phyloP scores from a whole-genome alignment of 2,329 filamentous ascomycete species.

The Aschersonia sp. region DNA sequence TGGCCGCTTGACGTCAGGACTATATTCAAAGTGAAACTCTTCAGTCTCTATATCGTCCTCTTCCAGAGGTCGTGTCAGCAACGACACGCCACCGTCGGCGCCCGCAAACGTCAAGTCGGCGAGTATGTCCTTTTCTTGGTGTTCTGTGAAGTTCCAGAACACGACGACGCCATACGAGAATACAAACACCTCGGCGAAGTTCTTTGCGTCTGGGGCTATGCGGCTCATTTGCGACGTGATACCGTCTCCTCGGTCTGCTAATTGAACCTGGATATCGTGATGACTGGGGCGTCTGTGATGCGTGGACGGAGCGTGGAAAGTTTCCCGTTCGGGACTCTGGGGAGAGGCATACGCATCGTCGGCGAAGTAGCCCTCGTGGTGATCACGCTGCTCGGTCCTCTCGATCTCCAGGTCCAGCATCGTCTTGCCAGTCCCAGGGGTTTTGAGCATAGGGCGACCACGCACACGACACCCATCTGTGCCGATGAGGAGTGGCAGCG shows the following conservation, averaged over 20 bases:
- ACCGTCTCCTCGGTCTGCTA: slow-evolving; percentile 22
- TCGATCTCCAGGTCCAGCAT: slow-evolving; percentile 93
- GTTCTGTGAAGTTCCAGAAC: slow-evolving; percentile 97
- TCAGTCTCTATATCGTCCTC: slow-evolving; percentile 94
- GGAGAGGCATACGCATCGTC: slow-evolving; percentile 44
- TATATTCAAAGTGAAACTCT: slow-evolving; percentile 98
- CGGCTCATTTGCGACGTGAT: slow-evolving; percentile 36
- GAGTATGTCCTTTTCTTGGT: slow-evolving; percentile 90
- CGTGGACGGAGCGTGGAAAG: slow-evolving; percentile 12
- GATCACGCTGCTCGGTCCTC: slow-evolving; percentile 74
- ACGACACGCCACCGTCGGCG: slow-evolving; percentile 45
- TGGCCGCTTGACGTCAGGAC: slow-evolving; percentile 67
- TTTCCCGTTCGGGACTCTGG: slow-evolving; percentile 15
- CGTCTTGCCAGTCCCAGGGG: slow-evolving; percentile 76
- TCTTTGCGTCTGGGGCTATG: slow-evolving; percentile 56
- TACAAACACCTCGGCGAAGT: slow-evolving; percentile 90
- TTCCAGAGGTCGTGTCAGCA: slow-evolving; percentile 66
- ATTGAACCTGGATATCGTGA: slow-evolving; percentile 14
- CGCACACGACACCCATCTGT: slow-evolving; percentile 75
- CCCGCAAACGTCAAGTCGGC: slow-evolving; percentile 86
- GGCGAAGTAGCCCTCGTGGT: slow-evolving; percentile 83
- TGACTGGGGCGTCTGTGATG: slow-evolving; percentile 14
- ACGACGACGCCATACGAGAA: slow-evolving; percentile 96
- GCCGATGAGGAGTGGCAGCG: slow-evolving; percentile 75
- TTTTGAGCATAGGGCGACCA: slow-evolving; percentile 85